Conservation (phyloP, 768 basidiomycete species). For the Termitomyces eurrhizus region DNA sequence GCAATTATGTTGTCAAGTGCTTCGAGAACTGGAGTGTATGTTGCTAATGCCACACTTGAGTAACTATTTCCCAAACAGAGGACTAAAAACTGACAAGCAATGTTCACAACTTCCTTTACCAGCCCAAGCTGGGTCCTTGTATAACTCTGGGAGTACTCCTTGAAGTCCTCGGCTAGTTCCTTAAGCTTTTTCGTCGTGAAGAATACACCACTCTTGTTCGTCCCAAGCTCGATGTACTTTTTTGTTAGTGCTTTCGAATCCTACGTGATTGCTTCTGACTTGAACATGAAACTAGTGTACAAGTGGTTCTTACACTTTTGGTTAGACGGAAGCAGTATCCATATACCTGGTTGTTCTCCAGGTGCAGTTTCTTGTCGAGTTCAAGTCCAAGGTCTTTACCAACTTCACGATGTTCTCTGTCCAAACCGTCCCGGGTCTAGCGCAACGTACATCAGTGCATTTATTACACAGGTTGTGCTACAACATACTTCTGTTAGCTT, state of each 20-base stretch:
- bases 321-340: constrained; percentile 93
- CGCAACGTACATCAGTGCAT: not conserved
- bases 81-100: constrained; percentile 64
- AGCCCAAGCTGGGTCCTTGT: constrained; percentile 71
- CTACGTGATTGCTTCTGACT: constrained; percentile 34
- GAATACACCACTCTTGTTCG: constrained; percentile 81
- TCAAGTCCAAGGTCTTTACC: constrained; percentile 75
- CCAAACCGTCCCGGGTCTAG: constrained; percentile 72
- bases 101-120: constrained; percentile 90
- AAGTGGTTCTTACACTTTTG: constrained; percentile 64
- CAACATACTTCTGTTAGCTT: constrained; percentile 53
- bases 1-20: constrained; percentile 80
- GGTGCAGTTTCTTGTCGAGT: constrained; percentile 90
- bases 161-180: constrained; percentile 65
- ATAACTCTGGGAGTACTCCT: constrained; percentile 66
- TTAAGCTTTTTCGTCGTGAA: constrained; percentile 83
- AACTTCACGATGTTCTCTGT: constrained; percentile 71
- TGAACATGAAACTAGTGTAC: constrained; percentile 5
- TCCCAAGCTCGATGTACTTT: constrained; percentile 79
- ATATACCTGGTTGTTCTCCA: constrained; percentile 86
- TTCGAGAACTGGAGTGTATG: constrained; percentile 89
- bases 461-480: not conserved
- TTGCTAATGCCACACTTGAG: constrained; percentile 49
- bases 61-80: constrained; percentile 22
- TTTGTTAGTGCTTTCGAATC: constrained; percentile 73